phyloP scores from a whole-genome alignment of 192 early-diverging fungal genomes.

The Podochytrium sp. region DNA sequence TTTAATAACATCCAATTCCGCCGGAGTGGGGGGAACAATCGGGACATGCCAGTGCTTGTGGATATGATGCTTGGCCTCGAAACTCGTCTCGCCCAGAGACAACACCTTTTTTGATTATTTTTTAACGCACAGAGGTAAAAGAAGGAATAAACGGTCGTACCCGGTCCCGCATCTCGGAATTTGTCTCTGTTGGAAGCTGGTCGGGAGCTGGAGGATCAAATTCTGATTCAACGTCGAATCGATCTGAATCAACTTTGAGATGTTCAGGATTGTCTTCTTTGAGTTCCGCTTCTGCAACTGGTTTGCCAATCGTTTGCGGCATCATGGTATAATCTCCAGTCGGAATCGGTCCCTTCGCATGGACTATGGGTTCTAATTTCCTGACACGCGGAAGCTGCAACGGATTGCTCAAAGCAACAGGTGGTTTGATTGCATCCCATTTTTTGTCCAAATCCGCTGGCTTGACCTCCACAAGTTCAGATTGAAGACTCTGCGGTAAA shows the following conservation, averaged over 20 bases:
- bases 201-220: not conserved
- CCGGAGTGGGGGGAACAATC: slow-evolving; percentile 1
- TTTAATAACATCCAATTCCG: slow-evolving; percentile 1
- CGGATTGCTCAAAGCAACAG: too few species aligned
- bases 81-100: not conserved
- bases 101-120: not conserved
- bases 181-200: not conserved
- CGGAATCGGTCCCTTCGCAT: too few species aligned
- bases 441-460: too few species aligned
- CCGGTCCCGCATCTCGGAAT: not conserved
- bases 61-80: not conserved
- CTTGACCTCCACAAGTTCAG: too few species aligned
- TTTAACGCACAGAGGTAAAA: not conserved
- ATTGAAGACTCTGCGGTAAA: too few species aligned
- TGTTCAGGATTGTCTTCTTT: not conserved
- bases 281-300: not conserved
- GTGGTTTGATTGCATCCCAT: too few species aligned
- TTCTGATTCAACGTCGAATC: not conserved
- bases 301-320: not conserved
- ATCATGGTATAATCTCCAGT: too few species aligned
- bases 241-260: not conserved
- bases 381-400: too few species aligned
- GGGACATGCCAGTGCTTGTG: slow-evolving; percentile 19
- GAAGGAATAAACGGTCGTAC: not conserved
- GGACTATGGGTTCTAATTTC: too few species aligned